phyloP scores from a whole-genome alignment of 2,329 filamentous ascomycete genomes.

The Pseudocercospora vitis region DNA sequence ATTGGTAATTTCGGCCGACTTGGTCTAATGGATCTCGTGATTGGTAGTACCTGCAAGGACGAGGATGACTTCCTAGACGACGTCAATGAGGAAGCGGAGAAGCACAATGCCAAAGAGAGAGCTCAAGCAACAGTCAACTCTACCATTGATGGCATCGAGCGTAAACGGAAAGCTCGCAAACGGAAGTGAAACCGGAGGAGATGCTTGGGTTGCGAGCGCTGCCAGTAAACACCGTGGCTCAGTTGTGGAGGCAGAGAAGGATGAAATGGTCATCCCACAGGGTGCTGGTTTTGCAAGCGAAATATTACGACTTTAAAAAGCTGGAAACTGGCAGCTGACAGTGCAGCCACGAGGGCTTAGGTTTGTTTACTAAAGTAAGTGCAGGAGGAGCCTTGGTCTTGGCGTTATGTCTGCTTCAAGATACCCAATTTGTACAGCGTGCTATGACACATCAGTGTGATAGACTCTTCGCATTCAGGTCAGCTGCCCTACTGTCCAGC shows the following conservation, averaged over 20 bases:
- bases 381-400: conserved; percentile 2
- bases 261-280: neutral
- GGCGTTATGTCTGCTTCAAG: conserved; percentile 2
- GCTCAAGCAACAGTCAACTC: conserved; percentile 38
- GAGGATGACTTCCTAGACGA: conserved; percentile 57
- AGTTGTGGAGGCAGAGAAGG: conserved; percentile 1
- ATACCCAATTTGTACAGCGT: neutral
- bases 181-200: conserved; percentile 7
- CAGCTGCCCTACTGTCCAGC: neutral
- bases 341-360: neutral
- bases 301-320: neutral
- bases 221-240: neutral
- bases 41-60: conserved; percentile 51
- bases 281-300: neutral
- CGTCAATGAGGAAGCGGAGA: conserved; percentile 56
- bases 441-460: conserved; percentile 1
- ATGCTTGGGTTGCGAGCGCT: neutral
- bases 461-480: neutral
- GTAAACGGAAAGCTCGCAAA: conserved; percentile 15
- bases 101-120: conserved; percentile 52
- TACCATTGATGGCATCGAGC: conserved; percentile 17
- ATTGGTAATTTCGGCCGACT: conserved; percentile 44
- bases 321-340: neutral
- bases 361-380: neutral
- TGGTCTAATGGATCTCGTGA: conserved; percentile 62